Conservation (phyloP, 129 eudicot species). For the Centella asiatica region DNA sequence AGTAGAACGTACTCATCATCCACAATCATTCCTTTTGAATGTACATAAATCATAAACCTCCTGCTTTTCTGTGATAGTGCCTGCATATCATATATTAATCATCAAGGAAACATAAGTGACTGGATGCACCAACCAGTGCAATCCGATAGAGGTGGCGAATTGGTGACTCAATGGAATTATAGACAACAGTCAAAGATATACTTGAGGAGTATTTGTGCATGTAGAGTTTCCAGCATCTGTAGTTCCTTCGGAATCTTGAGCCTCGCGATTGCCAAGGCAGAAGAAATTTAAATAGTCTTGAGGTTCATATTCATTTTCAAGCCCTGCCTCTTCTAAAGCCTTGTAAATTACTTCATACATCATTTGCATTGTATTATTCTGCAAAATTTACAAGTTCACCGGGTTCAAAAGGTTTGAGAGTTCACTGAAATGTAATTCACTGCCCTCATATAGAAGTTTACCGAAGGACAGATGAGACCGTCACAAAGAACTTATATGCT, state of each 20-base stretch:
- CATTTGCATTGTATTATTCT: slow-evolving; percentile 95
- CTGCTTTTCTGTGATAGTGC: slow-evolving; percentile 46
- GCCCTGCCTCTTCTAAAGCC: slow-evolving; percentile 75
- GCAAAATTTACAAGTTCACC: slow-evolving; percentile 14
- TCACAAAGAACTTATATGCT: too few relatives aligned
- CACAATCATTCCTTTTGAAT: slow-evolving; percentile 93
- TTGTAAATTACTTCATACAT: slow-evolving; percentile 79
- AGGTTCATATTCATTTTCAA: slow-evolving; percentile 58
- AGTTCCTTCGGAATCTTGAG: slow-evolving; percentile 18
- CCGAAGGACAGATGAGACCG: too few relatives aligned
- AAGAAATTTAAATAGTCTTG: slow-evolving; percentile 81
- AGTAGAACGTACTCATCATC: slow-evolving; percentile 80
- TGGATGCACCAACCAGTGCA: not conserved
- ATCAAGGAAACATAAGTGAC: slow-evolving; percentile 8
- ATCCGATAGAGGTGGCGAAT: not conserved
- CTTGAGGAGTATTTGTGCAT: slow-evolving; percentile 52
- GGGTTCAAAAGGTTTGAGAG: not conserved
- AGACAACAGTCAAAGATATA: too few relatives aligned
- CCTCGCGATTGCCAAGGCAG: slow-evolving; percentile 87
- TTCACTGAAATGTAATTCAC: too few relatives aligned
- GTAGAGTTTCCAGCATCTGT: slow-evolving; percentile 21
- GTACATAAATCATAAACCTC: slow-evolving; percentile 87
- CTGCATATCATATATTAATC: slow-evolving; percentile 18
- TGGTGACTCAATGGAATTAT: not conserved
- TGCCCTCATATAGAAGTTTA: too few relatives aligned